Evolutionary conservation across 768 basidiomycete species (phyloP), one percentile per base, ranked within the genome.

Genomic region (Pilatotrama ljubarskyi): DNA sequence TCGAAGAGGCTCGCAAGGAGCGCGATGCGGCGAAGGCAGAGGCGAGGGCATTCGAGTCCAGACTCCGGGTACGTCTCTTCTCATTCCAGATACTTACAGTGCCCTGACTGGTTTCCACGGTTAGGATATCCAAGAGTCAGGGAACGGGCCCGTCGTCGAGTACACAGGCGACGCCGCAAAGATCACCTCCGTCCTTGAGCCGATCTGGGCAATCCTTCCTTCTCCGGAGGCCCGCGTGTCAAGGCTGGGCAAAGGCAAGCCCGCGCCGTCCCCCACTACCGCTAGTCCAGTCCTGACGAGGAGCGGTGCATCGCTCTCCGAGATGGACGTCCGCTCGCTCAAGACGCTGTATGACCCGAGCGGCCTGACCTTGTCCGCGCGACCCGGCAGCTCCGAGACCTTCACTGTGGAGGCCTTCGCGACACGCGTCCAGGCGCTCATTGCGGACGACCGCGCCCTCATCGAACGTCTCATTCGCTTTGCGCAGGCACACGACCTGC

Each of bases 401-500:
- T 92, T 93, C 71, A 83, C 84, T 10, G 71, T 95, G 44, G 91
- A 92, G 51, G 87, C 84, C 18, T 93, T 96, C 66, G 84, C 84
- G 13, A 73, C 80, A 20, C 82, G 94, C 6, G 88, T 97, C 44
- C 87, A 90, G 66, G 87, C 90, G 2, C 79, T 97, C 57, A 79
- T 97, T 52, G 78, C 82, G 35, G 96, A 97, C 72, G 93, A 95
- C 66, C 84, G 86, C 24, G 80, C 89, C 18, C 74, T 98, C 60
- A 92, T 95, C 61, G 90, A 93, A 72, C 82, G 94, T 32, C 76
- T 95, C 38, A 77, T 93, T 51, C 84, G 92, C 24, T 90, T 93
- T 66, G 94, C 91, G 2, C 88, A 92, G 72, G 91, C 93, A 50
- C 90, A 95, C 59, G 94, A 96, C 64, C 69, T 95, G 64, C 80